Base-by-base conservation (phyloP, 345 rosid genomes). In the Syzygium grande region DNA sequence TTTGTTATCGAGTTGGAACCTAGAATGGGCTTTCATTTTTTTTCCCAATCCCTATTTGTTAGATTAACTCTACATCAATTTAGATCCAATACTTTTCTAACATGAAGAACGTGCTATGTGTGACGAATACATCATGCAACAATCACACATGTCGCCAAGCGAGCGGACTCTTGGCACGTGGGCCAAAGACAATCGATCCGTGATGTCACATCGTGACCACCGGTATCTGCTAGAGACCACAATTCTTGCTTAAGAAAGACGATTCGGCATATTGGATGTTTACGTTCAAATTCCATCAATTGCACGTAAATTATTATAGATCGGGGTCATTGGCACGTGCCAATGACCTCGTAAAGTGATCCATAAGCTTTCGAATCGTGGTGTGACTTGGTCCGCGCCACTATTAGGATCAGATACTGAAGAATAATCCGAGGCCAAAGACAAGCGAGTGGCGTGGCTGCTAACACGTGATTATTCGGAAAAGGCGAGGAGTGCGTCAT, bases 231-330 rank as follows among this genome's bases (percentile, higher is more conserved):
- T 11, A 59, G 12, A 30, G 23, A 65, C 2, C 41, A 6, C 17
- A 2, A 65, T 7, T 65, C 78, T 30, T 30, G 6, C 22, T 15
- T n/a, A 25, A 11, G 7, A 58, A 59, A 5, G 7, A 63, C 7
- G 3, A 29, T 61, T n/a, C 5, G 21, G 78, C 11, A 6, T 46
- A 34, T 7, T 34, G 46, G 1, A 43, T 43, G 46, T 43, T 43
- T 43, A 43, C 2, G 1, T 3, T 65, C 22, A 15, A 16, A 65
- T 30, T 9, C 10, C 1, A 0, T 29, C 3, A 13, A 3, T 2
- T 15, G 3, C 11, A 5, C 8, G 0, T 17, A 63, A 6, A 3
- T 7, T 8, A 2, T 63, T n/a, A 2, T 2, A 14, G 9, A 13
- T 13, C 2, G 29, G 6, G 19, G 7, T n/a, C 9, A 2, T 13